phyloP scores from a whole-genome alignment of 331 rosid genomes.

The Prunus yedoensis region DNA sequence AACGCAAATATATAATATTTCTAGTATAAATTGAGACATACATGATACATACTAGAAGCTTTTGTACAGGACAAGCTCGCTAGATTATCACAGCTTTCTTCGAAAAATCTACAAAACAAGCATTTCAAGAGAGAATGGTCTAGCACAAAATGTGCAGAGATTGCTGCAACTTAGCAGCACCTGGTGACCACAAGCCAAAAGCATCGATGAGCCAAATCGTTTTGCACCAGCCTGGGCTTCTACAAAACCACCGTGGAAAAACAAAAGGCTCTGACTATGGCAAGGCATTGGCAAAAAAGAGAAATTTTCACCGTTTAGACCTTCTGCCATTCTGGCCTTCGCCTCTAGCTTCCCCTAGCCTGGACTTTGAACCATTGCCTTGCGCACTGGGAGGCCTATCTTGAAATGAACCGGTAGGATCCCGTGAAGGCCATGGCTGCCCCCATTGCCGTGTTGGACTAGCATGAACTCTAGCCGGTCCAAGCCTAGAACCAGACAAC shows the following conservation, averaged over 20 bases:
- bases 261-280: background rate
- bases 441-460: conserved; percentile 84
- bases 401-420: conserved; percentile 37
- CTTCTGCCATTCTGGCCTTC: conserved; percentile 61
- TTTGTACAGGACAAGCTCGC: conserved; percentile 42
- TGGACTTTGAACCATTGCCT: conserved; percentile 60
- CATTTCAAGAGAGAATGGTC: conserved; percentile 31
- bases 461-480: conserved; percentile 52
- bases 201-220: conserved; percentile 20
- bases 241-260: background rate
- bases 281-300: conserved; percentile 9
- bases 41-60: conserved; percentile 21
- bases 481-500: conserved; percentile 60
- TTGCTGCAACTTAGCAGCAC: conserved; percentile 43
- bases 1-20: conserved; percentile 14
- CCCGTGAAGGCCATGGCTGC: conserved; percentile 69
- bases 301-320: conserved; percentile 50
- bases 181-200: conserved; percentile 12
- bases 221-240: conserved; percentile 14
- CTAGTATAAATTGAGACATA: conserved; percentile 11
- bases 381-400: conserved; percentile 57
- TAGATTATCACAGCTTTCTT: conserved; percentile 32
- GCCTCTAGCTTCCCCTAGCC: conserved; percentile 67
- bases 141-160: conserved; percentile 44
- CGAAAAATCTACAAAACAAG: conserved; percentile 53